Evolutionary conservation across 441 rosid species (phyloP).

Genomic region (Rhodomyrtus psidioides): DNA sequence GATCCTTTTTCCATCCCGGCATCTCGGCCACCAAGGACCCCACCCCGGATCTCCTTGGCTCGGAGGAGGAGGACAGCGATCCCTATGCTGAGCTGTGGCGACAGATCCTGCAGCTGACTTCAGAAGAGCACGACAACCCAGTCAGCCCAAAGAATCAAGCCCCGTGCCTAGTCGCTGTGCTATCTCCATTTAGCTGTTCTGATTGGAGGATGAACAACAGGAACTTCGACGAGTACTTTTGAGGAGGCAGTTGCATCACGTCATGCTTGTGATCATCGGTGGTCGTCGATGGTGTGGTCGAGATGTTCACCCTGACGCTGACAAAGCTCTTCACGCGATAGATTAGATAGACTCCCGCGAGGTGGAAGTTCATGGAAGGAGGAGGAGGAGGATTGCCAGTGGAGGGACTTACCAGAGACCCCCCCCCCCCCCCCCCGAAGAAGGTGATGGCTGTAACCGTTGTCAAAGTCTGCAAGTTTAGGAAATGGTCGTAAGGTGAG

Average conservation of each 20-base stretch:
- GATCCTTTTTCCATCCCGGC: background rate
- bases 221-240: too few species aligned
- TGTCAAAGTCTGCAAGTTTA: background rate
- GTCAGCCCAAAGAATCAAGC: too few species aligned
- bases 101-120: background rate
- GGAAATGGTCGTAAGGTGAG: background rate
- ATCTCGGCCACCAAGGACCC: too few species aligned
- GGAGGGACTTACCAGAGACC: background rate
- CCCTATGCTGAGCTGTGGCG: background rate
- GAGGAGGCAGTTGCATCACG: too few species aligned
- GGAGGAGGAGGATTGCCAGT: background rate
- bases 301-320: background rate
- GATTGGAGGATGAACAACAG: too few species aligned
- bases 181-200: too few species aligned
- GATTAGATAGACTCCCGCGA: background rate
- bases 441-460: background rate
- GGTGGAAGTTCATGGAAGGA: background rate
- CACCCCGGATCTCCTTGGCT: too few species aligned
- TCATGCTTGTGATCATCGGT: background rate
- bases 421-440: too few species aligned
- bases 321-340: slow-evolving; percentile 1
- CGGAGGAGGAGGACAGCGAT: background rate
- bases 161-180: too few species aligned
- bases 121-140: background rate
- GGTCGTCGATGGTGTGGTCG: background rate